Evolutionary conservation across 495 filamentous ascomycete species (phyloP), one percentile per base, ranked within the genome.

Genomic region (Penicillium ochrochloron): DNA sequence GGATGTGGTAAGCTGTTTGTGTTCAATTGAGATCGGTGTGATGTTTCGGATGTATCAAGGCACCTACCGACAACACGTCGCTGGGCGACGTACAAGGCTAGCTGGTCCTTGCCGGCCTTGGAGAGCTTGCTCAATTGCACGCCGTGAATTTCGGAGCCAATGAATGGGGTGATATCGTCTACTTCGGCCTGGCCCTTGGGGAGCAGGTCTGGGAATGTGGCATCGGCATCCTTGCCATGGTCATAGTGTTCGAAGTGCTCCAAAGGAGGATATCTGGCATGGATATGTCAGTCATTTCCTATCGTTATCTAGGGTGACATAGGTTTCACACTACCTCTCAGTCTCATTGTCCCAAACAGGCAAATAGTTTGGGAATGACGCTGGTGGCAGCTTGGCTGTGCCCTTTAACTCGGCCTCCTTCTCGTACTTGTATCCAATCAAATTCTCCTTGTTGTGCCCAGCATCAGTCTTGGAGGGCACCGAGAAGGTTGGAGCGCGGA

Each of bases 361-460:
- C 12, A 94, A 83, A 73, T 94, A 94, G 70, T 93, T 81, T 1
- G 87, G 88, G 70, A 90, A 93, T 14, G 78, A 74, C 0, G 83
- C 89, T 76, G 79, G 75, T 23, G 75, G 70, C 60, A 80, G 76
- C 66, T 76, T 81, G 11, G 67, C 70, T 53, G 79, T 79, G 10
- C 82, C 82, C 60, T 83, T 76, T 25, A 78, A 59, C 60, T 84
- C 82, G 14, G 71, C 61, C 2, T 79, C 75, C 54, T 78, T 75
- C 19, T 78, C 73, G 56, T 76, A 80, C 59, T 84, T 79, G 62
- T 84, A 86, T 64, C 83, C 81, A 52, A 79, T 80, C 33, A 83
- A 68, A 51, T 88, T 78, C 69, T 90, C 86, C 78, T 90, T 90
- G 76, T 90, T 90, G 51, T 78, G 75, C n/a, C 82, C 82, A 5